Percentiles rank a stretch among this genome's conserved stretches.
Conservation (phyloP, 371 early-diverging fungal species). For the Mortierella sp. region DNA sequence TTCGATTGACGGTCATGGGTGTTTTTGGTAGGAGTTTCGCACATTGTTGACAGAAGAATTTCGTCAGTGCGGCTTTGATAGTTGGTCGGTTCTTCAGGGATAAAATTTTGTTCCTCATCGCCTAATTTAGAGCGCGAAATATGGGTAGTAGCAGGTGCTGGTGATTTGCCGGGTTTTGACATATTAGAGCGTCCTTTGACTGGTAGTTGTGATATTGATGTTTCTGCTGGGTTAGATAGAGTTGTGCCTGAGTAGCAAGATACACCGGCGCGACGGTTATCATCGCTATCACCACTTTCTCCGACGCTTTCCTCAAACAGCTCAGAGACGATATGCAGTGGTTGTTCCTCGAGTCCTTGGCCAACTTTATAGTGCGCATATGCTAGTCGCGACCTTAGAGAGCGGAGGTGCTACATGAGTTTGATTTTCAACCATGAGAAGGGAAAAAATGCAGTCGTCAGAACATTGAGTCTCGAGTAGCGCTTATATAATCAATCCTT, state of each 20-base stretch:
- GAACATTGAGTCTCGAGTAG: not conserved
- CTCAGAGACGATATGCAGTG: conserved; percentile 40
- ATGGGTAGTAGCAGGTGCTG: not conserved
- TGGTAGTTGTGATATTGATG: not conserved
- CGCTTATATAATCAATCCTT: not conserved
- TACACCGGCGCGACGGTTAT: not conserved
- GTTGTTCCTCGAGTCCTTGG: conserved; percentile 44
- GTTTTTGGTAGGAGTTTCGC: conserved; percentile 3
- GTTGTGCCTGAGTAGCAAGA: not conserved
- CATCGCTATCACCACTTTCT: conserved; percentile 14
- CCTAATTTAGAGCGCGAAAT: not conserved
- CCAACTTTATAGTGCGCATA: conserved; percentile 30
- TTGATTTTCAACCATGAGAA: not conserved
- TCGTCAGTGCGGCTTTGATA: not conserved
- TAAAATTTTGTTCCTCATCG: not conserved
- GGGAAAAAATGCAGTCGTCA: not conserved
- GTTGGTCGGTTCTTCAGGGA: not conserved
- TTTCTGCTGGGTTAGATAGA: not conserved
- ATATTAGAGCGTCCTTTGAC: not conserved
- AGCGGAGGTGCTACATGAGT: conserved; percentile 15
- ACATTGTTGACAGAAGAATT: not conserved
- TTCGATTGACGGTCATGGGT: not conserved
- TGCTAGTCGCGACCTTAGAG: conserved; percentile 13
- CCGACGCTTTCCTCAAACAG: conserved; percentile 40
- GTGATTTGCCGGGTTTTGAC: not conserved